Evolutionary conservation across 768 basidiomycete genomes (phyloP).

Genomic region (Mycena galopus): DNA sequence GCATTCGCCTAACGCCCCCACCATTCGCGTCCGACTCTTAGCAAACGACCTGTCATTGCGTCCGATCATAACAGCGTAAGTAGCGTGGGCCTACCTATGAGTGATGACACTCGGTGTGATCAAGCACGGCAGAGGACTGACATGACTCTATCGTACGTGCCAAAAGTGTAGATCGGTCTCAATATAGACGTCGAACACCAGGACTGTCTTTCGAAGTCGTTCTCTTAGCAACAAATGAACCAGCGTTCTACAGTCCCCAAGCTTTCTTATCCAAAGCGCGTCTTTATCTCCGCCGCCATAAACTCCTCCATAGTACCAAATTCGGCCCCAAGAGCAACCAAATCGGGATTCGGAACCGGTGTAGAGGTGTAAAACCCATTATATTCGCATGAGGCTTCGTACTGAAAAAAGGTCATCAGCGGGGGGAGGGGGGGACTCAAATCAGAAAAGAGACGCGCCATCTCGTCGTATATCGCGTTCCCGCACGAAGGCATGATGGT

Average conservation of each 20-base stretch:
- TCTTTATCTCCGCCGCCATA: background rate
- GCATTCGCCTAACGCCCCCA: background rate
- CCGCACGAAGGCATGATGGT: background rate
- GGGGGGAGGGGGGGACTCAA: too few relatives aligned
- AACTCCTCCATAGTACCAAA: background rate
- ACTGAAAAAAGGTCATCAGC: background rate
- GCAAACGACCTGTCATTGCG: too few relatives aligned
- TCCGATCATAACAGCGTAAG: too few relatives aligned
- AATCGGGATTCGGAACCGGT: slow-evolving; percentile 10
- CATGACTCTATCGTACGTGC: background rate
- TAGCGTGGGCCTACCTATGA: too few relatives aligned
- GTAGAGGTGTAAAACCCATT: slow-evolving; percentile 5
- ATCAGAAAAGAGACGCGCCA: background rate
- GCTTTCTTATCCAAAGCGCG: background rate
- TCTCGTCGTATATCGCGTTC: background rate
- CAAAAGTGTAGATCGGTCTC: background rate
- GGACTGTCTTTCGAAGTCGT: background rate
- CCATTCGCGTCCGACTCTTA: too few relatives aligned
- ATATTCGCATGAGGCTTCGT: background rate
- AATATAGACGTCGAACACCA: background rate
- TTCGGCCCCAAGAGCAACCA: slow-evolving; percentile 12
- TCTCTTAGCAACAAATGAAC: background rate
- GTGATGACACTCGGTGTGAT: too few relatives aligned
- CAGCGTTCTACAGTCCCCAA: too few relatives aligned
- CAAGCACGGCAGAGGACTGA: background rate